These are phyloP conservation scores for Irpex sp. DNA, from an alignment of 1,284 basidiomycete species.

Conservation along the genomic window DNA sequence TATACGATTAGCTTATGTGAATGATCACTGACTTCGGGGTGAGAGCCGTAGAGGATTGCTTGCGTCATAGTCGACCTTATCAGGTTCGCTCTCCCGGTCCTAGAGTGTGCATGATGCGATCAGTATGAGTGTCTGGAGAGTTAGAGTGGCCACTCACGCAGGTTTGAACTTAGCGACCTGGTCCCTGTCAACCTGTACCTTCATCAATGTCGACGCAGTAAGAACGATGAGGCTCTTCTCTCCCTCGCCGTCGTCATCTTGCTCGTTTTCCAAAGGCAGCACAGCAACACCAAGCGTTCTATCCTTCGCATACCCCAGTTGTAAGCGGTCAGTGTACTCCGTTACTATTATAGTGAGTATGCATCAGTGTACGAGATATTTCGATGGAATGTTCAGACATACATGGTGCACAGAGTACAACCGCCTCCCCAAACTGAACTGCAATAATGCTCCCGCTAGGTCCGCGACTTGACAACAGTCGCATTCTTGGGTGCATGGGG, in stretches of 20 bases:
- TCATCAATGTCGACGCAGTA: constrained; percentile 67
- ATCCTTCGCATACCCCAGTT: constrained; percentile 64
- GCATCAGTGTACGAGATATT: no score
- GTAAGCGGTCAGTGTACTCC: constrained; percentile 67
- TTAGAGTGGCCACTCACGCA: constrained; percentile 39
- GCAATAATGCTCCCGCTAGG: constrained; percentile 46
- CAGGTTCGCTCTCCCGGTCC: constrained; percentile 60
- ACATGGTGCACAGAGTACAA: constrained; percentile 71
- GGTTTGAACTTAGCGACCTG: constrained; percentile 54
- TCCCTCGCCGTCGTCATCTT: constrained; percentile 23
- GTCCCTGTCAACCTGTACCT: constrained; percentile 57
- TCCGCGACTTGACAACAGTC: constrained; percentile 40
- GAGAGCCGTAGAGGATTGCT: constrained; percentile 79
- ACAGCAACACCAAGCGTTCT: constrained; percentile 69
- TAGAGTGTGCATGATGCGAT: constrained; percentile 20
- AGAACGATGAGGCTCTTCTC: constrained; percentile 46
- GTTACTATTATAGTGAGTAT: constrained; percentile 42
- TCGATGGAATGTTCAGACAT: constrained; percentile 8
- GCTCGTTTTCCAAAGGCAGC: constrained; percentile 36
- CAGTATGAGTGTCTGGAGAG: neutral
- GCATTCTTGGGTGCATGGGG: constrained; percentile 66
- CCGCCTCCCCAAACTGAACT: constrained; percentile 74
- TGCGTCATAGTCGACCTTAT: constrained; percentile 86
- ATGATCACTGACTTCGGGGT: constrained; percentile 45
- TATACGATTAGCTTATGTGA: neutral